Percentiles rank a stretch among this genome's conserved stretches.
Conservation (phyloP, 2,329 filamentous ascomycete genomes). For the Cephalotrichum gorgonifer region DNA sequence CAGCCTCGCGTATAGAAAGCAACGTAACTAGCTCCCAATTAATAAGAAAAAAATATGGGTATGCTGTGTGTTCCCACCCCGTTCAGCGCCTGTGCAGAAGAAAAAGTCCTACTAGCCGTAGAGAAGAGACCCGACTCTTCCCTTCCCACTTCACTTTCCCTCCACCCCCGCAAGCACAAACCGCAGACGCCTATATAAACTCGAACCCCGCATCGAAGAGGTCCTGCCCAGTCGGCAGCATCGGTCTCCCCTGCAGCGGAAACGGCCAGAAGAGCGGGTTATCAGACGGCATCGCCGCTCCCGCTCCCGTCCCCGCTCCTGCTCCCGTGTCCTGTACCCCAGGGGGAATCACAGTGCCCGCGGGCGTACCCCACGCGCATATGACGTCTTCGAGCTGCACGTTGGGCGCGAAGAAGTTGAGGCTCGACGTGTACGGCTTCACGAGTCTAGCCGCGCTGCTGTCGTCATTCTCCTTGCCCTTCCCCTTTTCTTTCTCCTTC, state of each 20-base stretch:
- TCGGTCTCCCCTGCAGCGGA: conserved; percentile 47
- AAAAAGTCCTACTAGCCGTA: no score
- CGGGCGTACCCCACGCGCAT: conserved; percentile 30
- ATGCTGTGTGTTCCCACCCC: no score
- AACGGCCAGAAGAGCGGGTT: conserved; percentile 53
- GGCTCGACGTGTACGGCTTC: conserved; percentile 37
- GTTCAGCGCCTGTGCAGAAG: no score
- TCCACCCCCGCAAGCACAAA: background rate
- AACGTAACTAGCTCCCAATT: no score
- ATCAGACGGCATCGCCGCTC: conserved; percentile 18
- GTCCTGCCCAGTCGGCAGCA: conserved; percentile 34
- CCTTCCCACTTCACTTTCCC: background rate
- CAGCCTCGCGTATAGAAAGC: no score
- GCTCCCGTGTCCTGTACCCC: background rate
- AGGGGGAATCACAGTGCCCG: conserved; percentile 2
- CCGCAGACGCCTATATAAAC: conserved; percentile 16
- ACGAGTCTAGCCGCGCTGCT: no score
- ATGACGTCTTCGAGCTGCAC: conserved; percentile 36
- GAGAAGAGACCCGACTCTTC: no score
- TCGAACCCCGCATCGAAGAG: conserved; percentile 43
- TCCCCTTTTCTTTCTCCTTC: no score
- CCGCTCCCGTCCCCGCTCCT: no score
- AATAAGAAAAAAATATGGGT: no score
- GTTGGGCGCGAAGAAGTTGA: conserved; percentile 48
- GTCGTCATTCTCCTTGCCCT: no score